A percentile compares a stretch with the other conserved stretches of the same genome.
phyloP scores from a whole-genome alignment of 257 asterid species.

The Nyctanthes arbortristis region DNA sequence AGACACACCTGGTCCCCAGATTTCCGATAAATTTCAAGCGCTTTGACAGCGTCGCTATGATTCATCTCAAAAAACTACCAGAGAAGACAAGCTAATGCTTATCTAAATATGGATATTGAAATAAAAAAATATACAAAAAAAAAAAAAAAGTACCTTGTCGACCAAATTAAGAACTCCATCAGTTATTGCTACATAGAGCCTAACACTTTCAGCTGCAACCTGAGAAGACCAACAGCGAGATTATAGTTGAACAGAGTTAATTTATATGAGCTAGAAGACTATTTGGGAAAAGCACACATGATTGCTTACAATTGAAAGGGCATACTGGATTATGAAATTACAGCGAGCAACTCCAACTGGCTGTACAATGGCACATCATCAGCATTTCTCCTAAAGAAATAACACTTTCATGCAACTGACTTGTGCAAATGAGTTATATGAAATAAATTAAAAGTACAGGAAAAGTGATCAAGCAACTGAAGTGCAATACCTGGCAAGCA shows the following conservation, averaged over 20 bases:
- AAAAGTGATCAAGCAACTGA: not conserved
- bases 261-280: not conserved
- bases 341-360: constrained; percentile 60
- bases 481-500: constrained; percentile 55
- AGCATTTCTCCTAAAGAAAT: constrained; percentile 15
- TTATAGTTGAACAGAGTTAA: constrained; percentile 22
- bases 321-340: constrained; percentile 67
- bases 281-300: constrained; percentile 6
- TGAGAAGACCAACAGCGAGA: constrained; percentile 31
- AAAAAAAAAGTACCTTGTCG: constrained; percentile 67
- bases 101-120: not conserved
- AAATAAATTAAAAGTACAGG: not conserved
- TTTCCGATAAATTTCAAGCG: constrained; percentile 72
- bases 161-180: constrained; percentile 80
- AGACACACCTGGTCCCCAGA: constrained; percentile 61
- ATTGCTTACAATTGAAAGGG: constrained; percentile 72
- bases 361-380: constrained; percentile 42
- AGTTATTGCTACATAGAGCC: constrained; percentile 75
- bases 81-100: constrained; percentile 23
- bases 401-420: not conserved
- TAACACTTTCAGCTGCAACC: constrained; percentile 82
- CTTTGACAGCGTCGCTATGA: constrained; percentile 67
- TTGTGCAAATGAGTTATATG: constrained; percentile 1
- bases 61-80: constrained; percentile 74
- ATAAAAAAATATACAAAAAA: constrained; percentile 9